Base-by-base conservation (phyloP, 805 yeast species). In the Candida odintsovae region DNA sequence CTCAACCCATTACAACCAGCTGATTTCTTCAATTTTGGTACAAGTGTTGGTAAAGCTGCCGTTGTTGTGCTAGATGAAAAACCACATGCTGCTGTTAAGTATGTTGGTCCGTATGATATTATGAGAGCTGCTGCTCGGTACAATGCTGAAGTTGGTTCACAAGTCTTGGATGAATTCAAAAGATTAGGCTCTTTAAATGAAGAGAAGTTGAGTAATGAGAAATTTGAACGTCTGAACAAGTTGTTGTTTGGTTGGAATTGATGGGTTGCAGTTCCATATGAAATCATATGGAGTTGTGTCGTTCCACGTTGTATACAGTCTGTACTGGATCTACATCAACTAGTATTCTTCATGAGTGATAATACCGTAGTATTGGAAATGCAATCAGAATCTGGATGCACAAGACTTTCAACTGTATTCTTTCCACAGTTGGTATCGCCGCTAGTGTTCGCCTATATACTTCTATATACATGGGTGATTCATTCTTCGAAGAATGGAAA, bases 1-100 rank as follows among this genome's bases (percentile, higher is more conserved):
- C 7, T 38, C 8, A 42, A 39, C 35, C 50, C 47, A 19, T 26
- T 28, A 12, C 37, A 46, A 5, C 46, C 44, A 19, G 41, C 36
- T 11, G 37, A 46, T 18, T 43, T 43, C 19, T 39, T 43, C 7
- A 49, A 36, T 21, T 50, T 50, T 38, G 53, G 45, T 39, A 47
- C 53, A 8, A 44, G 50, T 41, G 53, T 50, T 20, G 53, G 53
- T 6, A 47, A 50, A 40, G 48, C 53, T 15, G 47, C 53, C 19
- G 53, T 42, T 20, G 19, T 41, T 7, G 15, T 40, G 7, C 43
- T 22, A 13, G 39, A 38, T 13, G 37, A 41, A 18, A 43, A 37
- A 4, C 39, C 41, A 10, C 19, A 44, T 7, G 38, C 48, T 10
- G 37, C 41, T 29, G 37, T 48, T 20, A 36, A 36, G n/a, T 36